These are phyloP conservation scores for Dioszegia crocea DNA, from an alignment of 768 basidiomycete genomes.

Conservation along the genomic window DNA sequence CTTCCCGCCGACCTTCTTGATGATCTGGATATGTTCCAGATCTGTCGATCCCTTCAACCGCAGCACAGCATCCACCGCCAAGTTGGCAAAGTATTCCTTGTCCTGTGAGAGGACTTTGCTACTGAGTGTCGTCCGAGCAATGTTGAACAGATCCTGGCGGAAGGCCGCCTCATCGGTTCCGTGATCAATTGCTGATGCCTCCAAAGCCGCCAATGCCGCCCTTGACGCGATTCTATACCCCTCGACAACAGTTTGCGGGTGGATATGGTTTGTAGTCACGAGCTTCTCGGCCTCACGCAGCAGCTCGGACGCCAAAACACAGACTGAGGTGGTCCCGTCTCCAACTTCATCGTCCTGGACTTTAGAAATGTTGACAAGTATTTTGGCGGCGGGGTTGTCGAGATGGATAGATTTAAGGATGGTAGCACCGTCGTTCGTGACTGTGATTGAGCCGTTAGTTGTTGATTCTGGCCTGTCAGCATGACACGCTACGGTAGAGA, in stretches of 20 bases:
- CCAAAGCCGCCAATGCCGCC: constrained; percentile 78
- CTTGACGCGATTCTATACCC: constrained; percentile 88
- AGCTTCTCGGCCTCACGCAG: constrained; percentile 92
- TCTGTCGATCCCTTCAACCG: constrained; percentile 92
- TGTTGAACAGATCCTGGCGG: constrained; percentile 88
- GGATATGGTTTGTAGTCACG: constrained; percentile 76
- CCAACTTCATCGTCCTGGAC: constrained; percentile 99
- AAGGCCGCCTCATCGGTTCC: constrained; percentile 69
- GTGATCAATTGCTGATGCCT: constrained; percentile 76
- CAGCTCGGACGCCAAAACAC: constrained; percentile 85
- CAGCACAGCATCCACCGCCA: constrained; percentile 94
- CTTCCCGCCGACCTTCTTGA: constrained; percentile 99
- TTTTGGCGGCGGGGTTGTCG: constrained; percentile 98
- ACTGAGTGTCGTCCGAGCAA: constrained; percentile 89
- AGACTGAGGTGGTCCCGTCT: constrained; percentile 66
- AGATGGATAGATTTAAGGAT: constrained; percentile 96
- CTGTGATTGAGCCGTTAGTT: constrained; percentile 85
- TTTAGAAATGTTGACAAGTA: constrained; percentile 98
- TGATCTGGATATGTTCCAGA: constrained; percentile 96
- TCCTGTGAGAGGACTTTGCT: constrained; percentile 95
- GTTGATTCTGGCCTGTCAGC: constrained; percentile 49
- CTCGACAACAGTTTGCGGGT: constrained; percentile 96
- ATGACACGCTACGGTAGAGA: background rate
- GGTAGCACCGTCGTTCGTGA: constrained; percentile 98
- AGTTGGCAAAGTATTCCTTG: constrained; percentile 95